Percentiles rank a stretch among this genome's conserved stretches.
These are phyloP conservation scores for Aphanocladium album DNA, from an alignment of 2,329 filamentous ascomycete species.

Conservation along the genomic window DNA sequence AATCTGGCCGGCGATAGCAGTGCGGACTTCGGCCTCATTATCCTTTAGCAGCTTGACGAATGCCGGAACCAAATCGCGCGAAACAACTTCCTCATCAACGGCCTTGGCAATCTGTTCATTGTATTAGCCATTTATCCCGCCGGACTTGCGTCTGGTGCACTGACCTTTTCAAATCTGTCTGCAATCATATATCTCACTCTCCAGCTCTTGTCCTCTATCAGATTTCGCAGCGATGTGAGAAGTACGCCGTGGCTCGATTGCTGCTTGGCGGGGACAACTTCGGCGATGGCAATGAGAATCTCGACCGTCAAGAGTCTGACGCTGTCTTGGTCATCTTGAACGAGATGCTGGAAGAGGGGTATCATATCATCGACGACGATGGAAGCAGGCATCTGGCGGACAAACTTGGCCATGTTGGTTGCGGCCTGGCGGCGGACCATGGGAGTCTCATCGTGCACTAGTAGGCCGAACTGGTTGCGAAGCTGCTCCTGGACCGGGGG, in stretches of 20 bases:
- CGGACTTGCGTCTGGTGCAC: slow-evolving; percentile 1
- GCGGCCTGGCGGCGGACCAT: slow-evolving; percentile 98
- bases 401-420: slow-evolving; percentile 94
- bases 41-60: slow-evolving; percentile 98
- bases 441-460: slow-evolving; percentile 97
- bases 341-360: slow-evolving; percentile 94
- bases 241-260: slow-evolving; percentile 94
- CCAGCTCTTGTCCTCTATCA: slow-evolving; percentile 99
- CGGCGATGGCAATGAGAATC: slow-evolving; percentile 91
- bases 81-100: slow-evolving; percentile 93
- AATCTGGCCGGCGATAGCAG: slow-evolving; percentile 94
- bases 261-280: slow-evolving; percentile 96
- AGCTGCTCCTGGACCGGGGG: slow-evolving; percentile 84
- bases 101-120: slow-evolving; percentile 81
- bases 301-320: slow-evolving; percentile 94
- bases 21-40: slow-evolving; percentile 94
- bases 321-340: slow-evolving; percentile 95
- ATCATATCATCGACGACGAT: slow-evolving; percentile 99
- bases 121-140: not conserved
- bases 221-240: slow-evolving; percentile 78
- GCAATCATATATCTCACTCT: slow-evolving; percentile 98
- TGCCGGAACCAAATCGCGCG: slow-evolving; percentile 86
- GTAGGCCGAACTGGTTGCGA: slow-evolving; percentile 81
- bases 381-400: slow-evolving; percentile 89
- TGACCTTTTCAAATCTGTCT: slow-evolving; percentile 93